Evolutionary conservation across 345 rosid genomes (phyloP), one percentile per base, ranked within the genome.

Genomic region (Ceriops tagal): DNA sequence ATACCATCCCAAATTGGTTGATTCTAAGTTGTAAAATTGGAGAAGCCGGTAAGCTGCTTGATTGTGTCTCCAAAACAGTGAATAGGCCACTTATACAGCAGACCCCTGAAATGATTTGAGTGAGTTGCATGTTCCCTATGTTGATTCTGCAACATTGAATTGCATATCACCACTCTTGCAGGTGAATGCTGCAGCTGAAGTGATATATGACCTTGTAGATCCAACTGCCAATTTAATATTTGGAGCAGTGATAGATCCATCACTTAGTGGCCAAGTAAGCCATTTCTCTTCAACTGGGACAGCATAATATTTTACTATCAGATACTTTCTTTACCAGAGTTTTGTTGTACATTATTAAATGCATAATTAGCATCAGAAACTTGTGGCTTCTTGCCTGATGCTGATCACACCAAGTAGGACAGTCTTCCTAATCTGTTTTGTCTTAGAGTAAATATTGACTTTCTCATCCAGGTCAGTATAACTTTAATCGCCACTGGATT

Each of bases 111-210:
- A 3, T 43, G 49, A 43, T 43, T 43, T 43, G 5, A 43, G 49
- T 43, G 49, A 43, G 49, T 15, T 13, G 49, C 49, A 43, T 43
- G 49, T 43, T 43, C 49, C 5, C 49, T 3, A 5, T 43, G 13
- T 43, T 43, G 49, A 43, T 43, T 43, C 18, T 15, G 13, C 3
- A 18, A 11, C 18, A 43, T 43, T 13, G 49, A 15, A 43, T 43
- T 43, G 13, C 37, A 26, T 66, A 34, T 64, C 46, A 46, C 1
- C 37, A 58, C 58, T 65, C 15, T 67, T 78, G 62, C 79, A 93
- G 98, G 97, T 91, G 56, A 93, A 93, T 84, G 96, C 97, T 70
- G 98, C 98, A 21, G 97, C 97, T 4, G 97, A 91, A 79, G 96
- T 93, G 68, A 93, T 91, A 70, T 89, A 93, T 71, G 98, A 91